Evolutionary conservation across 2,329 filamentous ascomycete genomes (phyloP).

Genomic region (Graphium sp.): DNA sequence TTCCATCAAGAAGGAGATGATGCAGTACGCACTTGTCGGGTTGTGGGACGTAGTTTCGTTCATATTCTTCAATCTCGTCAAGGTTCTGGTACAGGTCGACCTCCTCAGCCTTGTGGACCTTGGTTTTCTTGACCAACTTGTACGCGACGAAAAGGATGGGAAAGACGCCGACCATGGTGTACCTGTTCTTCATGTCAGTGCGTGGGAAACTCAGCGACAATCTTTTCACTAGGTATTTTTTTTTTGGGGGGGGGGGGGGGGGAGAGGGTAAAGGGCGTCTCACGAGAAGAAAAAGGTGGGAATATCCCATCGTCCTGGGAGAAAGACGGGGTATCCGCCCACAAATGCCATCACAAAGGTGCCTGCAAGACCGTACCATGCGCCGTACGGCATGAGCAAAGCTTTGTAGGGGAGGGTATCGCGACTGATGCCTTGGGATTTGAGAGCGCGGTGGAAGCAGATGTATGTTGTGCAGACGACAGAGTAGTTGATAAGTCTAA

Average conservation of each 20-base stretch:
- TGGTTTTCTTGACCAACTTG: constrained; percentile 53
- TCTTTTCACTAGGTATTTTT: too few species aligned
- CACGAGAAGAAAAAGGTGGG: constrained; percentile 57
- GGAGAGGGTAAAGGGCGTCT: constrained; percentile 14
- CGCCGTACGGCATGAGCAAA: constrained; percentile 52
- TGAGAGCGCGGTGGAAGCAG: constrained; percentile 52
- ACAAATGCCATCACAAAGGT: constrained; percentile 59
- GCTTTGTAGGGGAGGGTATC: constrained; percentile 54
- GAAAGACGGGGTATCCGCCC: constrained; percentile 60
- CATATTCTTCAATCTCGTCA: constrained; percentile 52
- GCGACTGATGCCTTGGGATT: constrained; percentile 51
- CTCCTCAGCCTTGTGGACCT: constrained; percentile 34
- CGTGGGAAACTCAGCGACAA: too few species aligned
- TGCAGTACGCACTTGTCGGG: constrained; percentile 8
- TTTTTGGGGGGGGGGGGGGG: too few species aligned
- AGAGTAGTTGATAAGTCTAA: constrained; percentile 57
- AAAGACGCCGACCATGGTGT: constrained; percentile 58
- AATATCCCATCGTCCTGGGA: constrained; percentile 50
- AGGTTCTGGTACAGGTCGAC: constrained; percentile 47
- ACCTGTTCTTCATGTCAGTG: constrained; percentile 19
- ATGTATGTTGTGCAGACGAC: constrained; percentile 57
- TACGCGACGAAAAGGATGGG: constrained; percentile 52
- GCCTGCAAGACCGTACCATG: constrained; percentile 46
- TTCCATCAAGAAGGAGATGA: constrained; percentile 8
- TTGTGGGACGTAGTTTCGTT: constrained; percentile 32